These are phyloP conservation scores for Vitis amurensis DNA, from an alignment of 164 flowering plant genomes.

Conservation along the genomic window DNA sequence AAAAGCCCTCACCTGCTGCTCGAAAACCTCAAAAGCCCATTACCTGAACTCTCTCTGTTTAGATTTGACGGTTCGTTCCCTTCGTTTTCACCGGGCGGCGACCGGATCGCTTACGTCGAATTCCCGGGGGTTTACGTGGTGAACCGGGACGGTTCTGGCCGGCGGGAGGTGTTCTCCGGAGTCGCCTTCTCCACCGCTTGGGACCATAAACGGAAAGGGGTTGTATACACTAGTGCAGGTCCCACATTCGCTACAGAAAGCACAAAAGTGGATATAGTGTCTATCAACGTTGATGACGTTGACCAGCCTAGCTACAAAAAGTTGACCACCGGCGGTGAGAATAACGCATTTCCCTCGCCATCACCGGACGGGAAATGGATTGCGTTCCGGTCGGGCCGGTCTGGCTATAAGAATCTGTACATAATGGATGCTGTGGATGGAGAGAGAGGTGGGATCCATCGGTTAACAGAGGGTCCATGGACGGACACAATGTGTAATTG, in stretches of 20 bases:
- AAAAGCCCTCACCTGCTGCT: slow-evolving; percentile 35
- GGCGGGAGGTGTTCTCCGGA: slow-evolving; percentile 35
- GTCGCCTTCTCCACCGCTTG: slow-evolving; percentile 73
- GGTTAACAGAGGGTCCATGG: slow-evolving; percentile 87
- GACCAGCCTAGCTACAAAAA: slow-evolving; percentile 26
- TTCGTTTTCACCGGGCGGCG: slow-evolving; percentile 77
- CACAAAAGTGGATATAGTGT: slow-evolving; percentile 63
- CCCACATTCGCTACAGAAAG: slow-evolving; percentile 62
- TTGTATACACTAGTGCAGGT: slow-evolving; percentile 72
- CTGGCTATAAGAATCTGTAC: slow-evolving; percentile 83
- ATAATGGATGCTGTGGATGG: slow-evolving; percentile 82
- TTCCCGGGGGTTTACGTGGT: slow-evolving; percentile 73
- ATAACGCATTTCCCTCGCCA: slow-evolving; percentile 89
- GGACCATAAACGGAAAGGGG: slow-evolving; percentile 70
- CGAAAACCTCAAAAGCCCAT: slow-evolving; percentile 54
- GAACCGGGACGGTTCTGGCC: slow-evolving; percentile 69
- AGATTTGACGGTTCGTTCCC: slow-evolving; percentile 84
- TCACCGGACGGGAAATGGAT: slow-evolving; percentile 90
- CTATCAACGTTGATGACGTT: slow-evolving; percentile 48
- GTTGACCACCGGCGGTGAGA: slow-evolving; percentile 59
- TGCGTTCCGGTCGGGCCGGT: slow-evolving; percentile 78
- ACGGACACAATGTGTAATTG: slow-evolving; percentile 87
- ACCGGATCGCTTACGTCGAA: slow-evolving; percentile 60
- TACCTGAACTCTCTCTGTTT: slow-evolving; percentile 49
- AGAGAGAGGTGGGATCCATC: slow-evolving; percentile 51